A percentile compares a stretch with the other conserved stretches of the same genome.
Evolutionary conservation across 2,329 filamentous ascomycete genomes (phyloP).

Genomic region (Trichoderma sp.): DNA sequence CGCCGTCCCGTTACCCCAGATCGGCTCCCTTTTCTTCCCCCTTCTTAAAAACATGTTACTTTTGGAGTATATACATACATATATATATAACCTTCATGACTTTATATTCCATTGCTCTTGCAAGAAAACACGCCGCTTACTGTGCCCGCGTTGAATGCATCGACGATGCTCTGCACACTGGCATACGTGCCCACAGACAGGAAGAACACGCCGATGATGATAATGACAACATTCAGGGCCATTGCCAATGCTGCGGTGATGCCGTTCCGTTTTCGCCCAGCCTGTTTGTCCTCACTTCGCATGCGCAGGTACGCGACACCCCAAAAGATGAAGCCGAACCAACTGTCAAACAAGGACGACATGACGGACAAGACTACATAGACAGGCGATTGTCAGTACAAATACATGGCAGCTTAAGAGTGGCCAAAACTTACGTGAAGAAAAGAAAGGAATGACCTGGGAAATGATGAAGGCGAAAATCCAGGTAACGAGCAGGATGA

Average conservation of each 20-base stretch:
- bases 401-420: not conserved
- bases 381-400: not conserved
- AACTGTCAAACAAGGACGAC: slow-evolving; percentile 88
- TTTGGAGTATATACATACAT: not conserved
- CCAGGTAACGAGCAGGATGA: slow-evolving; percentile 70
- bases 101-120: slow-evolving; percentile 59
- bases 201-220: slow-evolving; percentile 75
- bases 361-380: slow-evolving; percentile 61
- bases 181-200: slow-evolving; percentile 78
- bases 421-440: slow-evolving; percentile 51
- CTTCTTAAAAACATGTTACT: not conserved
- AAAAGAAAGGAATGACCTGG: slow-evolving; percentile 91
- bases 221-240: slow-evolving; percentile 69
- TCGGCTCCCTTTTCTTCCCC: not conserved
- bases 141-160: slow-evolving; percentile 61
- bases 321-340: slow-evolving; percentile 97
- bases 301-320: slow-evolving; percentile 76
- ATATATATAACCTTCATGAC: not conserved
- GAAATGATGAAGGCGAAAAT: slow-evolving; percentile 88
- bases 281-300: slow-evolving; percentile 59
- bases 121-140: slow-evolving; percentile 76
- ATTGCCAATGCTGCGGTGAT: slow-evolving; percentile 53
- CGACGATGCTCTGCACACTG: slow-evolving; percentile 69
- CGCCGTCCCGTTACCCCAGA: not conserved
- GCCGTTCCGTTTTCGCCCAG: slow-evolving; percentile 49